Base-by-base conservation (phyloP, 2,329 filamentous ascomycete genomes). In the Blastomyces parvus region DNA sequence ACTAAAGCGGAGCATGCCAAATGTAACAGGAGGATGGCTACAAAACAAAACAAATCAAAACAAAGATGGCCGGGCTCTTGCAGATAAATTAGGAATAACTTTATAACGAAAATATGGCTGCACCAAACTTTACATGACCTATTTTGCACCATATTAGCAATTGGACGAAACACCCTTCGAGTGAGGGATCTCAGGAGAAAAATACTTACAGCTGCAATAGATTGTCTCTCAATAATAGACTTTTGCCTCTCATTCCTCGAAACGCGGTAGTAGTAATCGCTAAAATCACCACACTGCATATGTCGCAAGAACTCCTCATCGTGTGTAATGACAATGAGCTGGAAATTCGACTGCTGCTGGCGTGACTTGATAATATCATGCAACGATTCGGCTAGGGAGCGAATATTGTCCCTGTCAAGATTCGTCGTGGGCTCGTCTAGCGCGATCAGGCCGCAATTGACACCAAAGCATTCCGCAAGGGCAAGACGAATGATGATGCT, bases 391-490 rank as follows among this genome's bases (percentile, higher is more conserved):
- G 94, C 94, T 53, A 99, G 83, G 65, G 90, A 90, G 66, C 88
- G 87, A 76, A 97, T 97, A 76, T 99, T 99, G 79, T 97, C 92
- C 66, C 86, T 84, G 74, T 99, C 94, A 53, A 99, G 86, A 72
- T 99, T 99, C 1, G 94, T 99, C 0, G 94, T 99, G 7, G 94
- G 94, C 77, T 99, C 94, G 76, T 99, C 94, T 17, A 99, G 87
- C 44, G 94, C 93, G 72, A 99, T 96, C 63, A 99, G 84, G 22
- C 94, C 94, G 76, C 95, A 99, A 73, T 95, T 96, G 71, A 92
- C 85, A 67, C 94, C 94, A 74, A 99, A 99, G 69, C 91, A 96
- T 76, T 99, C 94, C 3, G 94, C 94, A 57, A 99, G 84, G 14
- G 95, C 94, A 36, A 99, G 84, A 1, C 94, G 92, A 75, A 99